These are phyloP conservation scores for Clonostachys byssicola DNA, from an alignment of 2,329 filamentous ascomycete genomes.

Conservation along the genomic window DNA sequence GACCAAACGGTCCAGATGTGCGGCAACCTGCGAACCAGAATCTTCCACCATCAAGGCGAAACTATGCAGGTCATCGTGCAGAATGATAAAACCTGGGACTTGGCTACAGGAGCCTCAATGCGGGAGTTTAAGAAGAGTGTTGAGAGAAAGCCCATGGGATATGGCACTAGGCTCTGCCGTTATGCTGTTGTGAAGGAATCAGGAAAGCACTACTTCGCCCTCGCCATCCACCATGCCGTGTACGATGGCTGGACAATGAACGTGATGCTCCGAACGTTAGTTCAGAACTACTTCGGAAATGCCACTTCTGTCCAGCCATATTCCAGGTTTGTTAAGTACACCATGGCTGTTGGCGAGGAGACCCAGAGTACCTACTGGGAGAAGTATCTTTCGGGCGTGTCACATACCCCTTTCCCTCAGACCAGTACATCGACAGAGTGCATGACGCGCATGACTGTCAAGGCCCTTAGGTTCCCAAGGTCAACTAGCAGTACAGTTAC, in stretches of 20 bases:
- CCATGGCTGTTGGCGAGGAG: background rate
- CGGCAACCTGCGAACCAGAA: conserved; percentile 9
- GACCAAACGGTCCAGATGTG: conserved; percentile 6
- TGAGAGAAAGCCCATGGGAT: conserved; percentile 1
- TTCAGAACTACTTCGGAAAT: background rate
- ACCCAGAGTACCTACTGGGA: background rate
- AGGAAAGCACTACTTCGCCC: conserved; percentile 8
- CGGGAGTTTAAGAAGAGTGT: background rate
- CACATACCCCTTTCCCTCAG: background rate
- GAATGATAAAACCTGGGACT: conserved; percentile 3
- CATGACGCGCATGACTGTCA: background rate
- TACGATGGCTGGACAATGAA: conserved; percentile 16
- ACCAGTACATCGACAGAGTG: background rate
- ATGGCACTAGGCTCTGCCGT: conserved; percentile 1
- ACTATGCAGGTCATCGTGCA: conserved; percentile 6
- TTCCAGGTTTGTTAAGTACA: conserved; percentile 5
- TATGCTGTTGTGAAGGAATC: conserved; percentile 2
- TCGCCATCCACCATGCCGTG: conserved; percentile 15
- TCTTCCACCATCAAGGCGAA: conserved; percentile 6
- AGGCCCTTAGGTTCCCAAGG: background rate
- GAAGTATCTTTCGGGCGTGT: background rate
- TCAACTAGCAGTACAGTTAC: conserved; percentile 3
- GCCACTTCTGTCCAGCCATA: conserved; percentile 1
- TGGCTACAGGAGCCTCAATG: background rate
- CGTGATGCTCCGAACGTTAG: background rate